Conservation (phyloP, 2,329 filamentous ascomycete genomes). For the Diaporthe sp. region DNA sequence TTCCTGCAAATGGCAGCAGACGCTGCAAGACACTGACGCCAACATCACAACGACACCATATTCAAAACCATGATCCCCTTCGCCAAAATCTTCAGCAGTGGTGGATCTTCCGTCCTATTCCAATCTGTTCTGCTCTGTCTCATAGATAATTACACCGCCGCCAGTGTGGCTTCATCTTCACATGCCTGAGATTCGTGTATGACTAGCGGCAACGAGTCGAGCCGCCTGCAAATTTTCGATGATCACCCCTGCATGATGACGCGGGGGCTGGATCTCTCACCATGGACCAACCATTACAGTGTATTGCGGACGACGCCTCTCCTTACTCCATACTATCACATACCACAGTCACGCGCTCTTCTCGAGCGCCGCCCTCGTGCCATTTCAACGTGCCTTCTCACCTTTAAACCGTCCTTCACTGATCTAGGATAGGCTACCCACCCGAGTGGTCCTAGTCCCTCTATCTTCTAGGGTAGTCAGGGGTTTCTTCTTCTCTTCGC, state of each 20-base stretch:
- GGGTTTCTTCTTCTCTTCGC: background rate
- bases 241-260: conserved; percentile 33
- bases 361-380: background rate
- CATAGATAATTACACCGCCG: background rate
- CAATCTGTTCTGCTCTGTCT: background rate
- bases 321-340: background rate
- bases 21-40: background rate
- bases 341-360: conserved; percentile 2
- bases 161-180: conserved; percentile 36
- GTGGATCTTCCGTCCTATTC: background rate
- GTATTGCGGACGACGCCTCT: background rate
- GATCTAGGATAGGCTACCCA: conserved; percentile 1
- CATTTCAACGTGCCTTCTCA: background rate
- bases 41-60: background rate
- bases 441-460: background rate
- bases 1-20: background rate
- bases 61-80: background rate
- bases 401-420: background rate
- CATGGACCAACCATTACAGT: background rate
- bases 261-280: conserved; percentile 6
- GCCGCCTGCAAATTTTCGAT: background rate
- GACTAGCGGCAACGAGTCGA: conserved; percentile 11
- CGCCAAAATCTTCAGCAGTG: background rate
- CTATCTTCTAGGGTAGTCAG: conserved; percentile 21
- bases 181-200: conserved; percentile 29